Base-by-base conservation (phyloP, 305 asterid genomes). In the Fraxinus sp. region DNA sequence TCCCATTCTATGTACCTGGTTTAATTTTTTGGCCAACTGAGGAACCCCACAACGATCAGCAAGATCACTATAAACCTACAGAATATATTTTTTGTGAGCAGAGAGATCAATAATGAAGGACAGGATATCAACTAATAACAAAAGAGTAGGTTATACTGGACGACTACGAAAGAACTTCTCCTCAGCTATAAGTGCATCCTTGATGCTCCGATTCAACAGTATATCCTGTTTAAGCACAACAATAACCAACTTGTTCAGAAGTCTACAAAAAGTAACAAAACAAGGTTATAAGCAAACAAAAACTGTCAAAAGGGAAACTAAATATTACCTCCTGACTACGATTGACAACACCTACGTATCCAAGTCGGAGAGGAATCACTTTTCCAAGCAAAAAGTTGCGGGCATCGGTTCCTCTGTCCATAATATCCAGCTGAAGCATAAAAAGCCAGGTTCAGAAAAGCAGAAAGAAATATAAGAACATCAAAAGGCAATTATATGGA, bases 341-440 rank as follows among this genome's bases (percentile, higher is more conserved):
- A 77, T 87, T 87, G 20, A 87, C 86, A 18, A 87, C 89, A 77
- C 88, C 90, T 18, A 87, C 78, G 59, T 83, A 85, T 16, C 90
- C 90, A 28, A 87, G 77, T 24, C 84, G 86, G 77, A 87, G 90
- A 33, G 87, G 90, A 78, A 87, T 64, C 33, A 81, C 85, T 85
- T 80, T 87, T 33, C 88, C 90, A 79, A 87, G 88, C 79, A 87
- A 62, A 81, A 87, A 81, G 39, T 81, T 83, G 26, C 83, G 78
- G 20, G 88, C 88, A 49, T 87, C 87, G 9, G 90, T 87, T 18
- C 90, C 90, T 76, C 74, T 79, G 83, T 87, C 90, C 90, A 87
- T 87, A 49, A 87, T 83, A 75, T 87, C 90, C 22, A 87, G 46
- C 90, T 87, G 80, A 70, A 79, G 64, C 74, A 26, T 22, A n/a